Evolutionary conservation across 2,329 filamentous ascomycete species (phyloP), one percentile per base, ranked within the genome.

Genomic region (Fusarium irregulare): DNA sequence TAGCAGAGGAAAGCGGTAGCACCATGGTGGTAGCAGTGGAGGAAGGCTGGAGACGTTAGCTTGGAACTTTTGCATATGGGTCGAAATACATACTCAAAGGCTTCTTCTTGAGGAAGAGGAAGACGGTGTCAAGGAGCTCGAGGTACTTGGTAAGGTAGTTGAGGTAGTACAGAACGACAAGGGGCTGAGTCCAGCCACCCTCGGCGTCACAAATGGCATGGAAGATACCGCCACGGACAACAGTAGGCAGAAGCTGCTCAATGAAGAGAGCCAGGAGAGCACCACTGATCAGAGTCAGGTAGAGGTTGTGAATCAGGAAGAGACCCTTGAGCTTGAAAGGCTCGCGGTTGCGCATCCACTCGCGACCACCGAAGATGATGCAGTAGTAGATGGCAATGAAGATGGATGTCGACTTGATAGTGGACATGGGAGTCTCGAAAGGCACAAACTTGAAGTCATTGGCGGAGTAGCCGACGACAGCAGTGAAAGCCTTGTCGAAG

Each of bases 101-200:
- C 91, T 98, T 98, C 91, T 98, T 98, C 91, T 98, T 98, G 81
- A 98, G 89, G 85, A 98, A 96, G 60, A 98, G 87, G 88, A 98
- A 98, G 80, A 95, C 91, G 64, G 95, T 98, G 83, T 98, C 95
- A 75, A 98, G 85, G 73, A 98, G 87, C 83, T 98, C 95, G 73
- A 98, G 88, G 83, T 97, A 98, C 84, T 98, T 98, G 84, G 94
- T 98, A 58, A 98, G 89, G 86, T 98, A 98, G 87, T 97, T 98
- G 79, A 98, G 88, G 82, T 98, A 99, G 89, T 99, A 99, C 73
- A 99, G 86, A 73, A 97, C 91, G 71, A 98, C 93, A 76, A 99
- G 84, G 75, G 92, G 93, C 81, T 96, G 91, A 21, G 96, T 98
- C 94, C 95, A 98, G 73, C 95, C 95, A 75, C 96, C 96, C 4